Base-by-base conservation (phyloP, 1,284 basidiomycete species). In the Puccinia coronata region DNA sequence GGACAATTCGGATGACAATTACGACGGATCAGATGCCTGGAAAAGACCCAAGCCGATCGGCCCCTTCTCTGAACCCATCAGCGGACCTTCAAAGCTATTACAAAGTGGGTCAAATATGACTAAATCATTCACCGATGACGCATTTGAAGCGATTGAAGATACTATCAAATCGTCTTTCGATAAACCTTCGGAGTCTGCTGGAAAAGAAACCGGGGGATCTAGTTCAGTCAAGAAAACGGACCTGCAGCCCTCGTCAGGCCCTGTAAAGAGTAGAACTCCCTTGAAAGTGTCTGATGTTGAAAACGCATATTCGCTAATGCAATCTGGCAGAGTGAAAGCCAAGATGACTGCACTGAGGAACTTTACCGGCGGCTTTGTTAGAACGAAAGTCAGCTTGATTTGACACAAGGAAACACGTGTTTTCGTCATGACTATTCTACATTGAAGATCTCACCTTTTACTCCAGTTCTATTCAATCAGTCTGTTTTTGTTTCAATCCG, bases 11-110 rank as follows among this genome's bases (percentile, higher is more conserved):
- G 59, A 73, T 80, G 79, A 80, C 34, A 12, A 73, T 23, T 80
- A 80, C 67, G 79, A 80, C 67, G 79, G 79, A 53, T 80, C 79
- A 39, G 79, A 80, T 36, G 79, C 79, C 20, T 80, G 69, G 57
- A 80, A 80, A 53, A 20, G 79, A 23, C 69, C 70, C 34, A 80
- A 65, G 43, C 79, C 79, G n/a, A 63, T 43, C n/a, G 79, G 79
- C 36, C 79, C 79, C 16, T 80, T 80, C 61, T 80, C 79, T 14
- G 70, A 59, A 43, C 79, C 79, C 11, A 67, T 55, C 67, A 80
- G 31, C n/a, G 53, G 65, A 2, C 51, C 65, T 63, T 63, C 36
- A n/a, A 63, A 63, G 61, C 61, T 41, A n/a, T 55, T 55, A 16
- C 39, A 67, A 59, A 41, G 23, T 47, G 39, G 12, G 14, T 49